phyloP scores from a whole-genome alignment of 108 stramenopile genomes.

The Nitzschia putrida region DNA sequence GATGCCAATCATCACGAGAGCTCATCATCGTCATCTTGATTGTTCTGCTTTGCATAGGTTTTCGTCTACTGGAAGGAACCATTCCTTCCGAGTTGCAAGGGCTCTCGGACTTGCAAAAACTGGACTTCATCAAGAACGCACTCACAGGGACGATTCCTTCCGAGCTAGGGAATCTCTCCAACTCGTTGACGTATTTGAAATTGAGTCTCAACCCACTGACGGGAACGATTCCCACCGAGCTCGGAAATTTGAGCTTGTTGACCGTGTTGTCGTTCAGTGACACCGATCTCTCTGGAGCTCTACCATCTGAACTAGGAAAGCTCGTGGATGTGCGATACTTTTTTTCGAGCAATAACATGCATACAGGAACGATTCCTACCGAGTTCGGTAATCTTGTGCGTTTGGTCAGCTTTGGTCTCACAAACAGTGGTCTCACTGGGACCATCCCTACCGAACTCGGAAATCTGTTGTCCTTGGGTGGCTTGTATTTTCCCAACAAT shows the following conservation, averaged over 20 bases:
- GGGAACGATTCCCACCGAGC: constrained; percentile 12
- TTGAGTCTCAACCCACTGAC: too few relatives aligned
- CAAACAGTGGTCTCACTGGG: constrained; percentile 1
- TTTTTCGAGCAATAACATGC: too few relatives aligned
- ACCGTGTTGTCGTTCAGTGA: neutral
- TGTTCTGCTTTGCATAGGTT: too few relatives aligned
- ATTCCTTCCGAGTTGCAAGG: constrained; percentile 8
- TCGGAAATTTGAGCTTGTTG: neutral
- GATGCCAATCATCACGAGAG: too few relatives aligned
- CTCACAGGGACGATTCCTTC: too few relatives aligned
- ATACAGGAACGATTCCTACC: too few relatives aligned
- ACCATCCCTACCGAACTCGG: neutral
- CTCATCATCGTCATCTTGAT: too few relatives aligned
- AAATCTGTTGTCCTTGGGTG: neutral
- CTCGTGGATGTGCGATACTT: too few relatives aligned
- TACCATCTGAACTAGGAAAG: constrained; percentile 13
- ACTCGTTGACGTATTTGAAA: too few relatives aligned
- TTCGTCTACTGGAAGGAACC: constrained; percentile 10
- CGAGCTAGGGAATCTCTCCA: too few relatives aligned
- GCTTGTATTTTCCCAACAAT: too few relatives aligned
- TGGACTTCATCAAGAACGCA: constrained; percentile 2
- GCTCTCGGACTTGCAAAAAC: neutral
- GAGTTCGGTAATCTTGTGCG: too few relatives aligned
- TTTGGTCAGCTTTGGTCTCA: neutral
- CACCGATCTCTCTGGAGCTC: constrained; percentile 15